Conservation (phyloP, 2,329 filamentous ascomycete species). For the Alternaria triticina region DNA sequence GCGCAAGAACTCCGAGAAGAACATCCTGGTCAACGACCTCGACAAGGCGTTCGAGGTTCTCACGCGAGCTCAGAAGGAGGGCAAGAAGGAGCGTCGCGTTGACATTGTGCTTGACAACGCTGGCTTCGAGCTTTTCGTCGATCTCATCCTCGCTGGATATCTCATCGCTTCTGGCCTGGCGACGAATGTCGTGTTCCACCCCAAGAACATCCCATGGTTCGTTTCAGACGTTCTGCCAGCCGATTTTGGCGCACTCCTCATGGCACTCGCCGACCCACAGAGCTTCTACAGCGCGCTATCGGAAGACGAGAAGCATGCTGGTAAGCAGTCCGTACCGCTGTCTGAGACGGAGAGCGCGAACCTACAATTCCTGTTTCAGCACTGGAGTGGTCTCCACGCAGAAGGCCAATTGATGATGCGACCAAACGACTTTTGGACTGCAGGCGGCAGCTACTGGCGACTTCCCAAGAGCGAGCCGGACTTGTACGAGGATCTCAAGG, state of each 20-base stretch:
- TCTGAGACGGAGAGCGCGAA: constrained; percentile 70
- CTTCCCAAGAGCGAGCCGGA: constrained; percentile 72
- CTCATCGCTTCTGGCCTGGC: constrained; percentile 84
- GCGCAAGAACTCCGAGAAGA: constrained; percentile 84
- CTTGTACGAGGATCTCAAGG: constrained; percentile 78
- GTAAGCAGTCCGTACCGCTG: constrained; percentile 66
- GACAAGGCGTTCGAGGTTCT: constrained; percentile 73
- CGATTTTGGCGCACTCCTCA: constrained; percentile 84
- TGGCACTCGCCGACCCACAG: constrained; percentile 77
- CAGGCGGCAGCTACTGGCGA: constrained; percentile 86
- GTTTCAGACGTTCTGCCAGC: constrained; percentile 90
- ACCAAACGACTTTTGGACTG: constrained; percentile 91
- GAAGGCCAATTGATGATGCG: constrained; percentile 85
- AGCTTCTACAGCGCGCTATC: constrained; percentile 78
- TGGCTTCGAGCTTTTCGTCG: constrained; percentile 96
- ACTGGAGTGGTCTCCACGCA: constrained; percentile 80
- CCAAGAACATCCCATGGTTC: constrained; percentile 97
- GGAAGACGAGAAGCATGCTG: constrained; percentile 65
- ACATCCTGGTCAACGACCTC: constrained; percentile 90
- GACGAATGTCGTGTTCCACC: constrained; percentile 85
- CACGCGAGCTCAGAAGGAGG: constrained; percentile 67
- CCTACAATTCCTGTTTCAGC: constrained; percentile 77
- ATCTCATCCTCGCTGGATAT: constrained; percentile 90
- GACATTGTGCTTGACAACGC: constrained; percentile 98
- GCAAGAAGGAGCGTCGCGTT: constrained; percentile 72